Evolutionary conservation across 169 alveolate genomes (phyloP).

Genomic region (Neospora caninum): DNA sequence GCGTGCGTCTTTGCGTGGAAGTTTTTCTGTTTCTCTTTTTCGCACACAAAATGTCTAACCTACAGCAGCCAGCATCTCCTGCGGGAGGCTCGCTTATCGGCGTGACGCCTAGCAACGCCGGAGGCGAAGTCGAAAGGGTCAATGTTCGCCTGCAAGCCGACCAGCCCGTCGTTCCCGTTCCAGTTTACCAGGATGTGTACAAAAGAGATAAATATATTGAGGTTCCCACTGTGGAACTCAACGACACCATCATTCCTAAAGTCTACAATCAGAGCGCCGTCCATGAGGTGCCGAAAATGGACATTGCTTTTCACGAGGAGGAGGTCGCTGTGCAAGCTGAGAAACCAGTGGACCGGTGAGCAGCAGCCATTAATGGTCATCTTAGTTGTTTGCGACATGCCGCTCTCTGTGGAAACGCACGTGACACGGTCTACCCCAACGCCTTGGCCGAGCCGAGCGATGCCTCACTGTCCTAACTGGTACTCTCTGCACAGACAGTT

Average conservation of each 20-base stretch:
- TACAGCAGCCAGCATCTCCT: not conserved
- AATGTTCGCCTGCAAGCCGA: slow-evolving; percentile 80
- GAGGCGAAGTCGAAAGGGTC: slow-evolving; percentile 48
- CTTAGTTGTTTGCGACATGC: too few relatives aligned
- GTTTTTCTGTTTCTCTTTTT: not conserved
- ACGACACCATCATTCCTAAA: slow-evolving; percentile 83
- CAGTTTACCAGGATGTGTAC: slow-evolving; percentile 85
- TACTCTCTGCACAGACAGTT: too few relatives aligned
- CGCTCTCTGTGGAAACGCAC: too few relatives aligned
- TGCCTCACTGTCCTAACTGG: too few relatives aligned
- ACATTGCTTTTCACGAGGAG: slow-evolving; percentile 79
- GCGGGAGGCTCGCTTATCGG: not conserved
- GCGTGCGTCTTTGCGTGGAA: not conserved
- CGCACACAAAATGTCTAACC: not conserved
- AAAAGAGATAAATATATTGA: slow-evolving; percentile 84
- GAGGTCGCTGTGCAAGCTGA: slow-evolving; percentile 78
- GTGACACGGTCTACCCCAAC: too few relatives aligned
- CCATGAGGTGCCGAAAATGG: slow-evolving; percentile 86
- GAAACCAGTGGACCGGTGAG: slow-evolving; percentile 76
- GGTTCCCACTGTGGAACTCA: slow-evolving; percentile 80
- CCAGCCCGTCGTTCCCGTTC: slow-evolving; percentile 85
- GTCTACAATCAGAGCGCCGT: slow-evolving; percentile 82
- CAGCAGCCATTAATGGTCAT: not conserved
- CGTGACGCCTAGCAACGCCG: not conserved
- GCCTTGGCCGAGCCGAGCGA: too few relatives aligned